Conservation (phyloP, 2,329 filamentous ascomycete genomes). For the Alternaria sp. region DNA sequence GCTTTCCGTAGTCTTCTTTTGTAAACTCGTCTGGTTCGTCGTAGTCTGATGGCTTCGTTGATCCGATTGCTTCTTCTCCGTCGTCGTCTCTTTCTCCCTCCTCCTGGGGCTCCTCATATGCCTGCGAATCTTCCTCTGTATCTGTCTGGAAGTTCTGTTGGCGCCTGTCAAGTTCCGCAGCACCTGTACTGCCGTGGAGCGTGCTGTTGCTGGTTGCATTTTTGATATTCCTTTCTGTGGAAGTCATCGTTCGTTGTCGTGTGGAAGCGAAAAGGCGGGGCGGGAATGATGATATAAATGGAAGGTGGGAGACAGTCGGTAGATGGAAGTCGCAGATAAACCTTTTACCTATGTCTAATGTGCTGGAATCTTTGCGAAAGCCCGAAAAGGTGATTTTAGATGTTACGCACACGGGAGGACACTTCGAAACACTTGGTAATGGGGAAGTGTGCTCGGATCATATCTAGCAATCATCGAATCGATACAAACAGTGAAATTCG, state of each 20-base stretch:
- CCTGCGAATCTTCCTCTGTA: not conserved
- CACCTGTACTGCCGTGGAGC: not conserved
- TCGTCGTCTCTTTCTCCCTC: not conserved
- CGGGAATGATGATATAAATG: not conserved
- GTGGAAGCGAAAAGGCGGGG: not conserved
- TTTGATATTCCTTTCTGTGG: not conserved
- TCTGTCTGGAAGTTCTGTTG: not conserved
- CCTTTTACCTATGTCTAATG: not conserved
- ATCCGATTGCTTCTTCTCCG: not conserved
- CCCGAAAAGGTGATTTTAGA: not conserved
- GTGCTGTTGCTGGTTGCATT: not conserved
- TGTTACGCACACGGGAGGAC: not conserved
- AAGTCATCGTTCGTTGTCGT: not conserved
- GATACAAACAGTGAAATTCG: not conserved
- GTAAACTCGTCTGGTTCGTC: not conserved
- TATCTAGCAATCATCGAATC: not conserved
- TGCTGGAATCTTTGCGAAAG: not conserved
- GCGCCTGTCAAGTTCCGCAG: conserved; percentile 4
- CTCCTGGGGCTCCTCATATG: not conserved
- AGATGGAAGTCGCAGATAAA: not conserved
- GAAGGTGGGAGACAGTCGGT: not conserved
- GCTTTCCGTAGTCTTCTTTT: not conserved
- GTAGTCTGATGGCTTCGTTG: not conserved
- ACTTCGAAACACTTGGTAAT: not conserved
- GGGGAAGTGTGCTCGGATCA: conserved; percentile 2